Conservation (phyloP, 1,284 basidiomycete species). For the Lentinula novae-zelandiae region DNA sequence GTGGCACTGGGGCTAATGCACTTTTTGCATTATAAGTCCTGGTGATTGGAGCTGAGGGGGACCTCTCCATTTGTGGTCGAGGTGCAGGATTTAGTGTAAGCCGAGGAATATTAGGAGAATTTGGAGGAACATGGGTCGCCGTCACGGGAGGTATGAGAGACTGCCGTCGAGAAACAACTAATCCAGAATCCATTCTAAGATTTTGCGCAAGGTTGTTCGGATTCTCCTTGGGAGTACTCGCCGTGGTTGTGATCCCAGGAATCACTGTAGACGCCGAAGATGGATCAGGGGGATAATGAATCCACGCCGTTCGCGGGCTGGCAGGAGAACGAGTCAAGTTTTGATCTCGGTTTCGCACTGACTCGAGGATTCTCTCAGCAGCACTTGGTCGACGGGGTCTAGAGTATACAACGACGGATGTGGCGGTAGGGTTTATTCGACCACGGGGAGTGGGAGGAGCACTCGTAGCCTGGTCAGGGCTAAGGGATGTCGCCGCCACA, state of each 20-base stretch:
- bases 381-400: constrained; percentile 47
- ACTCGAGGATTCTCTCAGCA: constrained; percentile 56
- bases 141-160: constrained; percentile 24
- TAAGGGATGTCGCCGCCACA: constrained; percentile 20
- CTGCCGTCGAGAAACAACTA: constrained; percentile 27
- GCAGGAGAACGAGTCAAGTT: constrained; percentile 22
- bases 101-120: constrained; percentile 11
- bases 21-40: constrained; percentile 24
- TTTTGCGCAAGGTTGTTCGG: constrained; percentile 1
- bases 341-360: constrained; percentile 49
- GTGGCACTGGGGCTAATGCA: constrained; percentile 14
- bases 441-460: constrained; percentile 19
- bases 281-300: constrained; percentile 27
- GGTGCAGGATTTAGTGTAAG: constrained; percentile 20
- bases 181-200: constrained; percentile 21
- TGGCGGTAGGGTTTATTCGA: constrained; percentile 15
- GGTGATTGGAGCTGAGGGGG: constrained; percentile 30
- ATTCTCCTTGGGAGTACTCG: constrained; percentile 19
- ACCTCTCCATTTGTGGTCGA: constrained; percentile 44
- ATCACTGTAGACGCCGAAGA: constrained; percentile 6
- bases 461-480: constrained; percentile 24
- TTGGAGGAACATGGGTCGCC: constrained; percentile 4
- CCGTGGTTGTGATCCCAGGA: constrained; percentile 16
- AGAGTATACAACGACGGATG: constrained; percentile 18
- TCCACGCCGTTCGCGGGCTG: constrained; percentile 40